phyloP scores from a whole-genome alignment of 2,329 filamentous ascomycete genomes.

The Neurospora sp. region DNA sequence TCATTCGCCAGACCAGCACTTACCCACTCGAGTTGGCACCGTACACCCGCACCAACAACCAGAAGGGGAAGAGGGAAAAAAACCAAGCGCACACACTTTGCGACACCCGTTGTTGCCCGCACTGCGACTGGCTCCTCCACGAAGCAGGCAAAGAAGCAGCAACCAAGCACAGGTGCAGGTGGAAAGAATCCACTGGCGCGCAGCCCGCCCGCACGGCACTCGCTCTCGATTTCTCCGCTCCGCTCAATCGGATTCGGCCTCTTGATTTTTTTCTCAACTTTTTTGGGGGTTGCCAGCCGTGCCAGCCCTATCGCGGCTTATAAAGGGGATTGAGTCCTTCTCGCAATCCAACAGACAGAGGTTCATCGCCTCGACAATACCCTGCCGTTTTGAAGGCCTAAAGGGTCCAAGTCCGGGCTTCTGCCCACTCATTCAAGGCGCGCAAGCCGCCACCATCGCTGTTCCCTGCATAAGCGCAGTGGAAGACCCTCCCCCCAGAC shows the following conservation, averaged over 20 bases:
- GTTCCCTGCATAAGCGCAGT: conserved; percentile 21
- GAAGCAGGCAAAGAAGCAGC: not conserved
- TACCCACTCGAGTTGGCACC: not conserved
- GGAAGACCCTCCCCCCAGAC: conserved; percentile 10
- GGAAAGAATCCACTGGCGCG: conserved; percentile 8
- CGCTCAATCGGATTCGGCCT: conserved; percentile 7
- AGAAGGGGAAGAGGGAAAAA: not conserved
- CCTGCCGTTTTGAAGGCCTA: conserved; percentile 17
- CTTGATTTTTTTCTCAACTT: conserved; percentile 1
- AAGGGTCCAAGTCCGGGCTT: conserved; percentile 13
- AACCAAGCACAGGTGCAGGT: not conserved
- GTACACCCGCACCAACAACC: not conserved
- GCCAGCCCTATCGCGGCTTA: not conserved
- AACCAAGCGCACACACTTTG: not conserved
- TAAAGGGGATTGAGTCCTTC: conserved; percentile 1
- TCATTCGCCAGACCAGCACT: not conserved
- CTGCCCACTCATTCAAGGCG: conserved; percentile 19
- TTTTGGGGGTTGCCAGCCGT: not conserved
- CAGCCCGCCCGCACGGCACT: conserved; percentile 11
- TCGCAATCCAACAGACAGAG: conserved; percentile 4
- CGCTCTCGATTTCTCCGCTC: conserved; percentile 9
- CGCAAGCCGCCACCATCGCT: conserved; percentile 19
- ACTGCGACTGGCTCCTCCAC: not conserved
- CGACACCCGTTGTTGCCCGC: not conserved
- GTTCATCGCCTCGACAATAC: conserved; percentile 6